Evolutionary conservation across 73 alveolate species (phyloP).

Genomic region (Uronychia setigera): DNA sequence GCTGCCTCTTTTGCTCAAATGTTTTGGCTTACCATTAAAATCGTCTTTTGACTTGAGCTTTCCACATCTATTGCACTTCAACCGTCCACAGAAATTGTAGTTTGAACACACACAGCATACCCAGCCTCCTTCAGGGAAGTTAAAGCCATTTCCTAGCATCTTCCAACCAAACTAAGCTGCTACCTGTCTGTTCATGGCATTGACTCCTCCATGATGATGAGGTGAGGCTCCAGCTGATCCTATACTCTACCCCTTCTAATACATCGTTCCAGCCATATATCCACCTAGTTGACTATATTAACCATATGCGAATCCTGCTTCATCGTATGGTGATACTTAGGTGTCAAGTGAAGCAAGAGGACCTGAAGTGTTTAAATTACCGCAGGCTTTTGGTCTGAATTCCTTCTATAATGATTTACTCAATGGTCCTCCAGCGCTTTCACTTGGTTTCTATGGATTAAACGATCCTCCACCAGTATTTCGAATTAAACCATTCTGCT

Average conservation of each 20-base stretch:
- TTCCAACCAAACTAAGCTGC: not conserved
- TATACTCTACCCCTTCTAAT: no score
- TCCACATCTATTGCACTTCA: conserved; percentile 59
- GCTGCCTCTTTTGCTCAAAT: conserved; percentile 22
- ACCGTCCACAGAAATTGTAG: conserved; percentile 55
- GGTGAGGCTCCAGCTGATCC: not conserved
- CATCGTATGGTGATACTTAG: not conserved
- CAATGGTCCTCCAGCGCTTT: no score
- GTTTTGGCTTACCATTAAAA: conserved; percentile 63
- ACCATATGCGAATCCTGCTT: not conserved
- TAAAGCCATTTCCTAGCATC: conserved; percentile 13
- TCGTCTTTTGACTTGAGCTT: conserved; percentile 53
- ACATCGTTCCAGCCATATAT: not conserved
- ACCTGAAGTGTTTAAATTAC: no score
- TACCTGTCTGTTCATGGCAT: not conserved
- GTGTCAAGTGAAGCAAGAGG: no score
- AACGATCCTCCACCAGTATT: no score
- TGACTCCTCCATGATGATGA: not conserved
- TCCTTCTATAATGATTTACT: no score
- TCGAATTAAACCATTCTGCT: no score
- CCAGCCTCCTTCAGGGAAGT: conserved; percentile 80
- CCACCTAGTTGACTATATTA: not conserved
- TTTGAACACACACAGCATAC: conserved; percentile 59
- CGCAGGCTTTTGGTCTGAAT: no score
- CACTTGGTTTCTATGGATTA: no score